Conservation (phyloP, 2,329 filamentous ascomycete species). For the Alternaria triticimaculans region DNA sequence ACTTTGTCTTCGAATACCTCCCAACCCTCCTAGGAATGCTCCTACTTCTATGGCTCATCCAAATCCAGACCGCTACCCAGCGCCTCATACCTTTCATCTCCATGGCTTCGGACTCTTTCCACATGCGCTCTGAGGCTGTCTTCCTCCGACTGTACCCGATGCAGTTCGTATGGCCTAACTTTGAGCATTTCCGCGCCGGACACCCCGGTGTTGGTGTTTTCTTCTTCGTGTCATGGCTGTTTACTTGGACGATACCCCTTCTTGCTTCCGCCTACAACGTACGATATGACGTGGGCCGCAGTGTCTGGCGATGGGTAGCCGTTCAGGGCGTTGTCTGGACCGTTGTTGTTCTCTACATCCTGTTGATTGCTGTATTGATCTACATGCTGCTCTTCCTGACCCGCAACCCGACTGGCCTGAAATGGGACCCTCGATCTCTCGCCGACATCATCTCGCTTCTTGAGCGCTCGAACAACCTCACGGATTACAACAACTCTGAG, state of each 20-base stretch:
- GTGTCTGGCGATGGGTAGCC: conserved; percentile 78
- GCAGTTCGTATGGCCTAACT: conserved; percentile 72
- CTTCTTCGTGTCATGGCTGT: conserved; percentile 75
- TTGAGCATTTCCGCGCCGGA: conserved; percentile 71
- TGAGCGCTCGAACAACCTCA: conserved; percentile 78
- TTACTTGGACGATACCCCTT: conserved; percentile 80
- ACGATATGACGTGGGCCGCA: conserved; percentile 64
- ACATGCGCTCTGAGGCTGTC: conserved; percentile 66
- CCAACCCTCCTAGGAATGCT: conserved; percentile 77
- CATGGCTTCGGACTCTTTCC: conserved; percentile 71
- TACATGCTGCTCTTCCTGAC: conserved; percentile 71
- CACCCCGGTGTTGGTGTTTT: conserved; percentile 71
- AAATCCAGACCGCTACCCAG: conserved; percentile 75
- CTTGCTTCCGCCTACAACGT: conserved; percentile 78
- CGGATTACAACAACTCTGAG: conserved; percentile 74
- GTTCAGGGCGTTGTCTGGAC: conserved; percentile 81
- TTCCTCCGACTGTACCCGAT: conserved; percentile 67
- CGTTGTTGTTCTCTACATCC: conserved; percentile 73
- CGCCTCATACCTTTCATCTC: conserved; percentile 78
- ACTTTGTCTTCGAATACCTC: conserved; percentile 86
- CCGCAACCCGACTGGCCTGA: conserved; percentile 72
- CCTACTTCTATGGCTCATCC: conserved; percentile 78
- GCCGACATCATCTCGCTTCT: conserved; percentile 82
- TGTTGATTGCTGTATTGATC: conserved; percentile 66
- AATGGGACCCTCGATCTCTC: conserved; percentile 84